Evolutionary conservation across 2,329 filamentous ascomycete genomes (phyloP).

Genomic region (Xylariales sp.): DNA sequence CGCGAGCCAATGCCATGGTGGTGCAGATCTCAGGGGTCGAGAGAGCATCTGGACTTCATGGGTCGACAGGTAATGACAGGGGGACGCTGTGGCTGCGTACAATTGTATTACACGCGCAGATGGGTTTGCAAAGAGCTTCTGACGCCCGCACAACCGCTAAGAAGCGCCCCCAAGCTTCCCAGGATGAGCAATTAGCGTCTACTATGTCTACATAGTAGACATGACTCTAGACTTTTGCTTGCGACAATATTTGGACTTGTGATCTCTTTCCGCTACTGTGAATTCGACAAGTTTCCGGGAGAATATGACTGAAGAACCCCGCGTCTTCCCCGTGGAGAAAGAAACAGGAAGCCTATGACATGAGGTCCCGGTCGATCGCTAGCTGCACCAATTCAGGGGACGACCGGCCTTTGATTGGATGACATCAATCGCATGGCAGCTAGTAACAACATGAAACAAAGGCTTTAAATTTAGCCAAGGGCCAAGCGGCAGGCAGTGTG

Average conservation of each 20-base stretch:
- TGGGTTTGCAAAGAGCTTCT: too few species aligned
- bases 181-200: too few species aligned
- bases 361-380: background rate
- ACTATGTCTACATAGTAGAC: too few species aligned
- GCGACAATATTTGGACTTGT: background rate
- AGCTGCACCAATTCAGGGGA: background rate
- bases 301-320: background rate
- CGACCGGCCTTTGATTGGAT: conserved; percentile 1
- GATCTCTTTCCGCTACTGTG: too few species aligned
- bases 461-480: conserved; percentile 7
- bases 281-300: background rate
- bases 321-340: background rate
- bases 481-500: background rate
- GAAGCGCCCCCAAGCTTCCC: too few species aligned
- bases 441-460: conserved; percentile 4
- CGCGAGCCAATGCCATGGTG: background rate
- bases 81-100: background rate
- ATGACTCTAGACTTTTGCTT: too few species aligned
- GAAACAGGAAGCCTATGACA: background rate
- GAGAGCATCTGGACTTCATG: background rate
- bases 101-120: too few species aligned
- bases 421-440: background rate
- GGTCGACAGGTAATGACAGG: too few species aligned
- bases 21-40: background rate
- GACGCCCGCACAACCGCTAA: background rate